Percentiles rank a stretch among this genome's conserved stretches.
These are phyloP conservation scores for Rubus idaeus DNA, from an alignment of 306 rosid genomes.

Conservation along the genomic window DNA sequence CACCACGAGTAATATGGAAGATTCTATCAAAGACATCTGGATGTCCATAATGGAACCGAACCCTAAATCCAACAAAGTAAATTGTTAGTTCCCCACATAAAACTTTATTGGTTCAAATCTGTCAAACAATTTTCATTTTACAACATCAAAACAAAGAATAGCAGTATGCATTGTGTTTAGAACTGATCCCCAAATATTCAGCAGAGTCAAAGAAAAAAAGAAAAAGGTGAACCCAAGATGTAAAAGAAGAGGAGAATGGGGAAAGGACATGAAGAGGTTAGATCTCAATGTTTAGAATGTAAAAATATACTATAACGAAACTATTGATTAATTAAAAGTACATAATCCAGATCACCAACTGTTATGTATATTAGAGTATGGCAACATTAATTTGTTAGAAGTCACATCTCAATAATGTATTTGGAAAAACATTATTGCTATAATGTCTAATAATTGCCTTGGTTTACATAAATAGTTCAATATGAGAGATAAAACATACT, in stretches of 20 bases:
- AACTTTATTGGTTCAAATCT: background rate
- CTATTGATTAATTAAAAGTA: background rate
- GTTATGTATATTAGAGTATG: background rate
- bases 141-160: background rate
- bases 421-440: background rate
- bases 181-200: background rate
- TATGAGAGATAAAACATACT: slow-evolving; percentile 53
- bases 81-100: background rate
- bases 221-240: background rate
- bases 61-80: slow-evolving; percentile 53
- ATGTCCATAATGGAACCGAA: slow-evolving; percentile 98
- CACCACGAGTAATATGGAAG: slow-evolving; percentile 97
- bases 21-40: slow-evolving; percentile 98
- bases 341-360: background rate
- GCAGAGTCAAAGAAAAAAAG: background rate
- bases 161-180: background rate
- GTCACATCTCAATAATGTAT: slow-evolving; percentile 12
- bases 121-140: background rate
- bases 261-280: background rate
- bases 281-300: background rate
- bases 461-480: slow-evolving; percentile 13
- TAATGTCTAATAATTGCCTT: background rate
- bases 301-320: background rate
- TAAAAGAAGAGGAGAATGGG: background rate
- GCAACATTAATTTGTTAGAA: background rate